Base-by-base conservation (phyloP, 1,139 yeast genomes). In the Kodamaea alishanica region DNA sequence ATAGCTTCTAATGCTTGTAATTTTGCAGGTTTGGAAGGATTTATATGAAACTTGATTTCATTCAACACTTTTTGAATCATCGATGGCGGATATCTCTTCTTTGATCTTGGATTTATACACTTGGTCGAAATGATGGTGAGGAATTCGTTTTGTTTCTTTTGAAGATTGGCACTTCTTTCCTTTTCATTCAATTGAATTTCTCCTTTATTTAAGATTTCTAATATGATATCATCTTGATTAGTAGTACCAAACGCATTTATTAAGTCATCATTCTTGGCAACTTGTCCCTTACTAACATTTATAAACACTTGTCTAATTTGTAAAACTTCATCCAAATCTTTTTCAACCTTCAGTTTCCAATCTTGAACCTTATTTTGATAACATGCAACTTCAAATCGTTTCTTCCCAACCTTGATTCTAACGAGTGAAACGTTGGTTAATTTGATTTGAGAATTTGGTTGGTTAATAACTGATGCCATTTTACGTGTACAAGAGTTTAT, bases 311-410 rank as follows among this genome's bases (percentile, higher is more conserved):
- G 96, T n/a, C 90, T 96, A 38, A 92, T 89, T 58, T 92, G 98
- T 31, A 92, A 68, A 5, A 92, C 98, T 58, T 92, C 98, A 64
- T 92, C 98, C 8, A 94, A 61, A 58, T 92, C 97, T 51, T 87
- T 92, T 57, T 94, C 98, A 8, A 81, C 83, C 58, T 84, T 89
- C 58, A 77, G 77, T 52, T 97, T 73, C 82, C 92, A 92, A 61
- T 92, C 98, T 57, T 90, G 97, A 8, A 92, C 97, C 57, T 94
- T 92, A 56, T 92, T 92, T 56, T 88, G 97, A 60, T 92, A 92
- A 58, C 98, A 92, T 0, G 97, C 98, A 34, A 94, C 77, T 61
- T 92, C 98, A 55, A 89, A 92, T 47, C 97, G 69, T 61, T 87
- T 86, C 57, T 87, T 87, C 26, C 92, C 96, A 58, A 86, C 88